Evolutionary conservation across 768 basidiomycete species (phyloP).

Genomic region (Stropharia rugosoannulata): DNA sequence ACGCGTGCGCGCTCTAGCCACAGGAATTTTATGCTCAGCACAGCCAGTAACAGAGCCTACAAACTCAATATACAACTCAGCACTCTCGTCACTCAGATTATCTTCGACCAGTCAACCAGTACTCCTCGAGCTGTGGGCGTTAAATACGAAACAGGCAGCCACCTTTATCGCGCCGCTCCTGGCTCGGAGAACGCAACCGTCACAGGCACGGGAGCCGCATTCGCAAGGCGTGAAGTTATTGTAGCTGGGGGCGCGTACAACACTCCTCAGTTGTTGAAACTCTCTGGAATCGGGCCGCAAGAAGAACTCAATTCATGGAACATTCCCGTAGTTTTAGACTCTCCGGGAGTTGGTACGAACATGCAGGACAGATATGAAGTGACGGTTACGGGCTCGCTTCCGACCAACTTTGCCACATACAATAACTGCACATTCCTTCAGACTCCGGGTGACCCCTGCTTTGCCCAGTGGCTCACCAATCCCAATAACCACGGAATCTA

Average conservation of each 20-base stretch:
- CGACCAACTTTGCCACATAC: background rate
- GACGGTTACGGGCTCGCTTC: background rate
- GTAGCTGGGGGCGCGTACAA: background rate
- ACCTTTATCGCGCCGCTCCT: background rate
- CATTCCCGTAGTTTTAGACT: background rate
- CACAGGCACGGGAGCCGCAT: background rate
- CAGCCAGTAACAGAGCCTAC: background rate
- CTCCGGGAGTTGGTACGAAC: constrained; percentile 3
- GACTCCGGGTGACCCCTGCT: background rate
- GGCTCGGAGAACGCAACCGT: background rate
- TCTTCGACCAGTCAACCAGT: background rate
- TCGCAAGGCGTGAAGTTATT: constrained; percentile 4
- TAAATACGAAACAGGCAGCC: background rate
- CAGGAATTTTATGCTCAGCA: background rate
- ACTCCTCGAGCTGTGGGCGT: background rate
- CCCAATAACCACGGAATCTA: background rate
- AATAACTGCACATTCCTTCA: background rate
- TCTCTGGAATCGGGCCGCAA: constrained; percentile 1
- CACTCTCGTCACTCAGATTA: background rate
- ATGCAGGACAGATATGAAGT: constrained; percentile 6
- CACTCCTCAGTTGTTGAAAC: constrained; percentile 2
- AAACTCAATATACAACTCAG: background rate
- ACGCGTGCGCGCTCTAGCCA: background rate
- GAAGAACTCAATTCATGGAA: background rate
- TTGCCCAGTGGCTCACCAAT: background rate